phyloP scores from a whole-genome alignment of 2,329 filamentous ascomycete species.

The Alternaria sp. region DNA sequence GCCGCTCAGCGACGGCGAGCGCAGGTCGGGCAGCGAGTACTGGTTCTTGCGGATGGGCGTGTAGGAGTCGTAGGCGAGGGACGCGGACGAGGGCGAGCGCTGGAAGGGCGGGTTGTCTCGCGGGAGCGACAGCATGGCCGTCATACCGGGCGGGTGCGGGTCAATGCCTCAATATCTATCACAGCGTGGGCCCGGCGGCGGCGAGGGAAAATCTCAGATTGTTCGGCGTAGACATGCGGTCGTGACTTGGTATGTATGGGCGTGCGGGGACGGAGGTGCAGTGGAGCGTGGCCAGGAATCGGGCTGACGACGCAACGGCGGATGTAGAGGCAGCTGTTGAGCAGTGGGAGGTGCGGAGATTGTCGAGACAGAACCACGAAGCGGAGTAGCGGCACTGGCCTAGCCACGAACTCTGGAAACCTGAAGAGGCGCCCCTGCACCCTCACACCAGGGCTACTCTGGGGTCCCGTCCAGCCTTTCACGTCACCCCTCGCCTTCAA shows the following conservation, averaged over 20 bases:
- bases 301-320: constrained; percentile 5
- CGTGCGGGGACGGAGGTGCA: constrained; percentile 3
- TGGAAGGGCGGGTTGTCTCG: constrained; percentile 43
- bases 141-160: constrained; percentile 34
- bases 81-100: constrained; percentile 53
- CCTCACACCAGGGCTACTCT: neutral
- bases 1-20: constrained; percentile 37
- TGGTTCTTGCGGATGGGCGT: constrained; percentile 41
- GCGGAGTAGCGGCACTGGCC: neutral
- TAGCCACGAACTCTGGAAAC: neutral
- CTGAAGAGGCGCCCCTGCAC: neutral
- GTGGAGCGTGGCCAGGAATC: constrained; percentile 18
- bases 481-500: constrained; percentile 1
- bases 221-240: constrained; percentile 43
- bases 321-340: neutral
- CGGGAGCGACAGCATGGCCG: constrained; percentile 49
- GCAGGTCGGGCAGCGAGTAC: constrained; percentile 47
- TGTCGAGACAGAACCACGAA: constrained; percentile 2
- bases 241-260: constrained; percentile 15
- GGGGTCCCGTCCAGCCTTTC: neutral
- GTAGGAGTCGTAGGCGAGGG: constrained; percentile 51
- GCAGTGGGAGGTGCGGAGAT: constrained; percentile 1
- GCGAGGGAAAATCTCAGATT: constrained; percentile 25
- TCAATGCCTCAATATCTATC: constrained; percentile 32
- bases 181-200: constrained; percentile 35